Base-by-base conservation (phyloP, 306 rosid genomes). In the Rubus parviflorus region DNA sequence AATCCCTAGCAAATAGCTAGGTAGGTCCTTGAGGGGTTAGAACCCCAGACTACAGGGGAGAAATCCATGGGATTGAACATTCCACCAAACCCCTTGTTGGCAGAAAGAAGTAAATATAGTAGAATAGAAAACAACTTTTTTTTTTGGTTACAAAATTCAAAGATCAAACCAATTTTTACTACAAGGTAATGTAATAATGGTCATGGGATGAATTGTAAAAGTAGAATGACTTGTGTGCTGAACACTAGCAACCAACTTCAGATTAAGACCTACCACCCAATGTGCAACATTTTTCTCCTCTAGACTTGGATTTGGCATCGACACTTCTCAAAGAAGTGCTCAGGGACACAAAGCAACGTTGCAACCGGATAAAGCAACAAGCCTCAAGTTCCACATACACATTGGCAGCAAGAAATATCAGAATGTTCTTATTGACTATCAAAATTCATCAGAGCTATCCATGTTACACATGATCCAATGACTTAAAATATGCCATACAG, bases 391-490 rank as follows among this genome's bases (percentile, higher is more conserved):
- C 12, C 14, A 73, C 45, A 80, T 23, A 16, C 47, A 63, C 58
- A 40, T 75, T 16, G 35, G 22, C 15, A 72, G 30, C 72, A 54
- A 56, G 42, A 48, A 75, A 60, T 58, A 20, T 60, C 48, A 14
- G 42, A 13, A 76, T 40, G 45, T 43, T 77, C 79, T 62, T 68
- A 73, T 45, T 46, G 49, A 58, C 75, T n/a, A 23, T 56, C 15
- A 15, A 48, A 35, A 25, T 17, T 38, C 45, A 63, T 68, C 30
- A 22, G 23, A 67, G 48, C 10, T 43, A 40, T 42, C 23, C 37
- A 30, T 1, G 69, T 40, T 53, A 61, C 40, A 68, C 25, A 62
- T 51, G 52, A 77, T 19, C 73, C 68, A 77, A 58, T 1, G 30
- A 38, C 74, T 66, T 25, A 46, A 38, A 22, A 43, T 65, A 68